phyloP scores from a whole-genome alignment of 768 basidiomycete genomes.

The Piloderma croceum region DNA sequence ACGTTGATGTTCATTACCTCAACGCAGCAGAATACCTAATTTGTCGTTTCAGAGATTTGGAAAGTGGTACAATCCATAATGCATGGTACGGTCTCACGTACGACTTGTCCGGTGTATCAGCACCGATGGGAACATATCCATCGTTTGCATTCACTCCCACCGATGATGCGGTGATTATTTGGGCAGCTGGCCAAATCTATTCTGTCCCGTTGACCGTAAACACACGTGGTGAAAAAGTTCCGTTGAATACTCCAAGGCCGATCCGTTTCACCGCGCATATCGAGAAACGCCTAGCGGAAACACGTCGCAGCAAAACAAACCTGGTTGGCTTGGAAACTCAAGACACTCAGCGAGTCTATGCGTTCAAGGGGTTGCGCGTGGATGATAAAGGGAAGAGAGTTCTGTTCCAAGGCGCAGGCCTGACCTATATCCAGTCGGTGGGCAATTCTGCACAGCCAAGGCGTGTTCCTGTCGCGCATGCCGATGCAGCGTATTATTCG shows the following conservation, averaged over 20 bases:
- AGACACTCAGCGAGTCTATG: constrained; percentile 49
- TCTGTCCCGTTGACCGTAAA: constrained; percentile 53
- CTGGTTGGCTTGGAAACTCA: constrained; percentile 49
- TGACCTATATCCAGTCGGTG: constrained; percentile 45
- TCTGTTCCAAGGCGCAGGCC: constrained; percentile 66
- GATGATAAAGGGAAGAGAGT: constrained; percentile 49
- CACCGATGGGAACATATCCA: constrained; percentile 78
- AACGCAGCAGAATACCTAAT: background rate
- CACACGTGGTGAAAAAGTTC: constrained; percentile 45
- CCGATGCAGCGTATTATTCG: constrained; percentile 54
- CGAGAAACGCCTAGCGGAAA: constrained; percentile 60
- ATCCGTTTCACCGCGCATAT: constrained; percentile 61
- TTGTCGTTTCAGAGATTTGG: constrained; percentile 46
- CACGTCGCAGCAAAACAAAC: constrained; percentile 43
- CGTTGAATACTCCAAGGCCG: constrained; percentile 35
- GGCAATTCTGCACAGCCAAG: constrained; percentile 31
- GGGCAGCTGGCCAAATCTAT: constrained; percentile 70
- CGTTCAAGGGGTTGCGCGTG: constrained; percentile 56
- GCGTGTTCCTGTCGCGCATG: constrained; percentile 42
- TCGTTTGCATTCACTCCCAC: constrained; percentile 64
- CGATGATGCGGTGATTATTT: constrained; percentile 59
- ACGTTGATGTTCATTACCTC: constrained; percentile 15
- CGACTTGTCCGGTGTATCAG: constrained; percentile 56
- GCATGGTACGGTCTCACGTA: constrained; percentile 67
- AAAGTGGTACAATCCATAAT: constrained; percentile 58